These are phyloP conservation scores for Thozetella sp. DNA, from an alignment of 495 filamentous ascomycete genomes.

Conservation along the genomic window DNA sequence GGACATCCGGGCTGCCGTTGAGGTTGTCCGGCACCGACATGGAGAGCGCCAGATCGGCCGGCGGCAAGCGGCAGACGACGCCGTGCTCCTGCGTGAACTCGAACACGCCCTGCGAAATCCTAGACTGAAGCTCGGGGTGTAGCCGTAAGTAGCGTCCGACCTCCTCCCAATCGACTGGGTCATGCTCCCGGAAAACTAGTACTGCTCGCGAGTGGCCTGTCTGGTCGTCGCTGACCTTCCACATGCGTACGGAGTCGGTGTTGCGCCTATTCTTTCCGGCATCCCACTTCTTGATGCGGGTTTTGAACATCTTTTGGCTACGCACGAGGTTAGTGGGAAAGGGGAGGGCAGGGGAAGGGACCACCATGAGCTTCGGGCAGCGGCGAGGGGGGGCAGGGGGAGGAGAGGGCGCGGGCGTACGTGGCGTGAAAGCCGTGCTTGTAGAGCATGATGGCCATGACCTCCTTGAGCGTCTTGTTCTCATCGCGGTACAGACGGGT, in stretches of 20 bases:
- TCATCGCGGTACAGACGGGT: constrained; percentile 35
- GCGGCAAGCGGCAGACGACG: constrained; percentile 33
- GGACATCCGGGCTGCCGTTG: constrained; percentile 22
- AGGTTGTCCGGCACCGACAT: constrained; percentile 23
- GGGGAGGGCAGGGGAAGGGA: neutral
- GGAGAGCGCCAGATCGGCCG: constrained; percentile 19
- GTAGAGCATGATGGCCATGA: constrained; percentile 40
- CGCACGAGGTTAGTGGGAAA: constrained; percentile 3
- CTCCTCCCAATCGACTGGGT: constrained; percentile 28
- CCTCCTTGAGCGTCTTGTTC: constrained; percentile 36
- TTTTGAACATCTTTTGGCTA: constrained; percentile 45
- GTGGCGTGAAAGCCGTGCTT: constrained; percentile 36
- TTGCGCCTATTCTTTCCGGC: constrained; percentile 38
- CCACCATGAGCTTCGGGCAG: neutral
- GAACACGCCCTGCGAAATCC: constrained; percentile 24
- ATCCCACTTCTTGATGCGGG: constrained; percentile 42
- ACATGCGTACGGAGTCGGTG: neutral
- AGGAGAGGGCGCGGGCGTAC: constrained; percentile 21
- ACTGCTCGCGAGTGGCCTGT: constrained; percentile 31
- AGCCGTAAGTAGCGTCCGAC: constrained; percentile 35
- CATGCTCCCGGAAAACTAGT: constrained; percentile 29
- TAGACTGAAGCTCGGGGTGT: constrained; percentile 14
- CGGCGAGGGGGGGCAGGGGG: neutral
- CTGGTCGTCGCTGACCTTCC: constrained; percentile 32
- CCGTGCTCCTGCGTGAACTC: constrained; percentile 20